Evolutionary conservation across 495 filamentous ascomycete genomes (phyloP).

Genomic region (Darksidea phi): DNA sequence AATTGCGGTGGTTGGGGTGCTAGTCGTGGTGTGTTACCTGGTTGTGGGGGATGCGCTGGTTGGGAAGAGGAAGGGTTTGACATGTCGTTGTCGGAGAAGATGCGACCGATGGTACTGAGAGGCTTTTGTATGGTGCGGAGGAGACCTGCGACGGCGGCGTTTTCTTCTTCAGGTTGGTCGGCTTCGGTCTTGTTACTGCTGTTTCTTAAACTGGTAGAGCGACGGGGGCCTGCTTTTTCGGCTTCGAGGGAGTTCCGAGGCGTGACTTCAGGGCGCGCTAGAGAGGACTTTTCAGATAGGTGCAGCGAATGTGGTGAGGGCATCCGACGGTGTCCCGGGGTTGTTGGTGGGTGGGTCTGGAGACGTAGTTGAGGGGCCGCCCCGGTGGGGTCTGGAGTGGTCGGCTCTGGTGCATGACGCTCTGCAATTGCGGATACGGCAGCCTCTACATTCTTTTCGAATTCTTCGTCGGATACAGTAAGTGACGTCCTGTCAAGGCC

Average conservation of each 20-base stretch:
- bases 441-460: slow-evolving; percentile 90
- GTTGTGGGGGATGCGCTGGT: slow-evolving; percentile 55
- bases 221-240: slow-evolving; percentile 52
- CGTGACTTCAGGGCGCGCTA: slow-evolving; percentile 55
- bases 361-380: slow-evolving; percentile 38
- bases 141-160: slow-evolving; percentile 78
- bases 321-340: slow-evolving; percentile 33
- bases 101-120: slow-evolving; percentile 90
- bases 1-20: slow-evolving; percentile 52
- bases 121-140: slow-evolving; percentile 89
- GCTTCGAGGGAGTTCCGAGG: slow-evolving; percentile 58
- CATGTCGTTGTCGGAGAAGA: slow-evolving; percentile 79
- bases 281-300: slow-evolving; percentile 61
- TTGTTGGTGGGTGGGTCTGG: slow-evolving; percentile 40
- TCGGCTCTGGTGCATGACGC: slow-evolving; percentile 57
- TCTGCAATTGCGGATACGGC: slow-evolving; percentile 96
- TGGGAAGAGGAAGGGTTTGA: slow-evolving; percentile 9
- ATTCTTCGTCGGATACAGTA: slow-evolving; percentile 91
- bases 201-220: slow-evolving; percentile 46
- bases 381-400: slow-evolving; percentile 15
- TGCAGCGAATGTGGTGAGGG: slow-evolving; percentile 40
- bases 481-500: slow-evolving; percentile 89
- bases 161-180: slow-evolving; percentile 53
- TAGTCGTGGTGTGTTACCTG: slow-evolving; percentile 57
- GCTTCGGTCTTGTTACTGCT: slow-evolving; percentile 52